phyloP scores from a whole-genome alignment of 257 asterid genomes.

The Ophiorrhiza pumila region DNA sequence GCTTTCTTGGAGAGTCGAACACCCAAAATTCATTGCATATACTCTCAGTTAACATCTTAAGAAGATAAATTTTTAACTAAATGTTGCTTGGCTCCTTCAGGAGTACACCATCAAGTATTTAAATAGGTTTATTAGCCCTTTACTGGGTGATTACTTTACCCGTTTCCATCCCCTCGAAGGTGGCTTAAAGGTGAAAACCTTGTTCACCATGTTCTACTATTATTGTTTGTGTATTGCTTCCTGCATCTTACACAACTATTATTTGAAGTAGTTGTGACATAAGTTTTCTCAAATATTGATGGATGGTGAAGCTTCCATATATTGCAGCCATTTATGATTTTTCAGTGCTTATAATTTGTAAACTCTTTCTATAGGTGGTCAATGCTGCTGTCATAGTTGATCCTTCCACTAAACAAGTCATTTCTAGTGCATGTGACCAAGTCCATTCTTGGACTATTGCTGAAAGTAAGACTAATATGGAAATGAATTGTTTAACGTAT shows the following conservation, averaged over 20 bases:
- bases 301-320: not conserved
- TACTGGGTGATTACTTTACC: too few relatives aligned
- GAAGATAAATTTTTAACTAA: too few relatives aligned
- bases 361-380: constrained; percentile 46
- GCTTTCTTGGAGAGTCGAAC: too few relatives aligned
- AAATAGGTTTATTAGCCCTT: not conserved
- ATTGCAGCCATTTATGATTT: not conserved
- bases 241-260: not conserved
- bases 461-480: constrained; percentile 22
- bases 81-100: too few relatives aligned
- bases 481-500: constrained; percentile 23
- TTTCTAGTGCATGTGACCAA: constrained; percentile 73
- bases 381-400: constrained; percentile 94
- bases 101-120: not conserved
- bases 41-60: not conserved
- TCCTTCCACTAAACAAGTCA: constrained; percentile 63
- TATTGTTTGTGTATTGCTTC: too few relatives aligned
- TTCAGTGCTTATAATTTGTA: not conserved
- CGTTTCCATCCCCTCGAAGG: too few relatives aligned
- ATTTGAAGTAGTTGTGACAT: not conserved
- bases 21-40: too few relatives aligned
- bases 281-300: not conserved
- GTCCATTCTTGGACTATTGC: constrained; percentile 30
- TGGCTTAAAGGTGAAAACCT: too few relatives aligned
- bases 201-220: too few relatives aligned